These are phyloP conservation scores for Neocatenulostroma microsporum DNA, from an alignment of 2,329 filamentous ascomycete species.

Conservation along the genomic window DNA sequence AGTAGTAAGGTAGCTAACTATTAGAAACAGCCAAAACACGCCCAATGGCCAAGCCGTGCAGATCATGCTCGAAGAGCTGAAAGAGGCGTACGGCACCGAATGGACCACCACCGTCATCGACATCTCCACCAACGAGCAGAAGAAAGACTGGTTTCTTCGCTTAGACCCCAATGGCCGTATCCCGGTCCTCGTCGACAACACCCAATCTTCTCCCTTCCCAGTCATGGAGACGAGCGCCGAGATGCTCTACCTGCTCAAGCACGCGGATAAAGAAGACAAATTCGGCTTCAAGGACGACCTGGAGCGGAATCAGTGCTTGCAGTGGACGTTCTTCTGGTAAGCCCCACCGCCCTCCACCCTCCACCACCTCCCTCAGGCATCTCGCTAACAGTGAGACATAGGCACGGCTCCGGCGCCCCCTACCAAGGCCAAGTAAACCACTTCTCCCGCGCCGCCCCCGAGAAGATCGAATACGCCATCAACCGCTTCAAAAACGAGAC, in stretches of 20 bases:
- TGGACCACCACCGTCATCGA: conserved; percentile 45
- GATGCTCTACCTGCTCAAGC: conserved; percentile 46
- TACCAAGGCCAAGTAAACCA: conserved; percentile 41
- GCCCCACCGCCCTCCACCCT: conserved; percentile 32
- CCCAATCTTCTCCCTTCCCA: conserved; percentile 41
- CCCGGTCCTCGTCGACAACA: conserved; percentile 46
- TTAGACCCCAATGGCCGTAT: conserved; percentile 34
- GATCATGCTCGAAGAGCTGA: conserved; percentile 50
- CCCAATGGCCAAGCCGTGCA: conserved; percentile 48
- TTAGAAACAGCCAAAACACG: no score
- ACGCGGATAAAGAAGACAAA: conserved; percentile 41
- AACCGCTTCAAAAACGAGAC: conserved; percentile 47
- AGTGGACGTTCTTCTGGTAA: conserved; percentile 53
- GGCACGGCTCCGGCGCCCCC: conserved; percentile 32
- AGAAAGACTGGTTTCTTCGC: conserved; percentile 42
- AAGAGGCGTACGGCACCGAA: conserved; percentile 42
- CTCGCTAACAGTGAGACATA: not conserved
- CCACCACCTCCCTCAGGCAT: not conserved
- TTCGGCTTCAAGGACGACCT: conserved; percentile 48
- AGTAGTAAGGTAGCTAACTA: no score
- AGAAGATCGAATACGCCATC: conserved; percentile 45
- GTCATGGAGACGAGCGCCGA: conserved; percentile 49
- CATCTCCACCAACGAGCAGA: conserved; percentile 48
- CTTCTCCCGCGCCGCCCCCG: conserved; percentile 38
- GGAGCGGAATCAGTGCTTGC: conserved; percentile 42